Conservation (phyloP, 352 stramenopile genomes). For the Globisporangium rhizosaccharum region DNA sequence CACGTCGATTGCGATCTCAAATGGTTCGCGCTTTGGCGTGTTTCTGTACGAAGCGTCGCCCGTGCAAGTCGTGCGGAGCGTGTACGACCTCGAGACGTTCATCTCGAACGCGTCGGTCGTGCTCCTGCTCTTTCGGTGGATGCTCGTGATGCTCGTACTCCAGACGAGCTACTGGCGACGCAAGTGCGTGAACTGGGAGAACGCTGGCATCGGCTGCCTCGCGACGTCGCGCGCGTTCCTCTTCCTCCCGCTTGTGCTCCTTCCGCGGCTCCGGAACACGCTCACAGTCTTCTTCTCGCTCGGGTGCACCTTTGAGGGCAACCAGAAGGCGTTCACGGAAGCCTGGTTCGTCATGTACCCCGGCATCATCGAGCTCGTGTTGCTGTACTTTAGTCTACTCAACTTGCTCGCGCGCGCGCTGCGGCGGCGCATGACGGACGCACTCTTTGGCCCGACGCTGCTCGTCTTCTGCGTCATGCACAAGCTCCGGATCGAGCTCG, state of each 20-base stretch:
- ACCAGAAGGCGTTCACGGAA: slow-evolving; percentile 11
- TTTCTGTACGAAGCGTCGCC: slow-evolving; percentile 26
- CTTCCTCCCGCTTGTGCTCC: slow-evolving; percentile 15
- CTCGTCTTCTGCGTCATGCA: slow-evolving; percentile 14
- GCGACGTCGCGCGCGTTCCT: background rate
- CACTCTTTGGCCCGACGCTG: slow-evolving; percentile 11
- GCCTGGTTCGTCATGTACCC: slow-evolving; percentile 33
- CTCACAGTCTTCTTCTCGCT: slow-evolving; percentile 23
- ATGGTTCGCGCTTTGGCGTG: slow-evolving; percentile 27
- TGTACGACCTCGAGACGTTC: slow-evolving; percentile 1
- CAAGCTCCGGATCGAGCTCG: slow-evolving; percentile 2
- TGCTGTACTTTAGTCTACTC: slow-evolving; percentile 22
- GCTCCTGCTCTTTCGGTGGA: slow-evolving; percentile 5
- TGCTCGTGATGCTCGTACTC: slow-evolving; percentile 1
- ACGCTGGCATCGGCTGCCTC: background rate
- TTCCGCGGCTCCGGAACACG: slow-evolving; percentile 16
- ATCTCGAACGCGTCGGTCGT: slow-evolving; percentile 4
- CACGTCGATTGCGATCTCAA: slow-evolving; percentile 25
- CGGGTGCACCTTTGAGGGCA: slow-evolving; percentile 22
- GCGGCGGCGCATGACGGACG: slow-evolving; percentile 19
- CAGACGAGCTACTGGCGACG: background rate
- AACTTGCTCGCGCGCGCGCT: slow-evolving; percentile 14
- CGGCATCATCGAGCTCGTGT: slow-evolving; percentile 19
- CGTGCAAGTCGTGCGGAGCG: slow-evolving; percentile 8
- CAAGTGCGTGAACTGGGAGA: too few species aligned